Percentiles rank a stretch among this genome's conserved stretches.
These are phyloP conservation scores for Ajuga reptans DNA, from an alignment of 305 asterid species.

Conservation along the genomic window DNA sequence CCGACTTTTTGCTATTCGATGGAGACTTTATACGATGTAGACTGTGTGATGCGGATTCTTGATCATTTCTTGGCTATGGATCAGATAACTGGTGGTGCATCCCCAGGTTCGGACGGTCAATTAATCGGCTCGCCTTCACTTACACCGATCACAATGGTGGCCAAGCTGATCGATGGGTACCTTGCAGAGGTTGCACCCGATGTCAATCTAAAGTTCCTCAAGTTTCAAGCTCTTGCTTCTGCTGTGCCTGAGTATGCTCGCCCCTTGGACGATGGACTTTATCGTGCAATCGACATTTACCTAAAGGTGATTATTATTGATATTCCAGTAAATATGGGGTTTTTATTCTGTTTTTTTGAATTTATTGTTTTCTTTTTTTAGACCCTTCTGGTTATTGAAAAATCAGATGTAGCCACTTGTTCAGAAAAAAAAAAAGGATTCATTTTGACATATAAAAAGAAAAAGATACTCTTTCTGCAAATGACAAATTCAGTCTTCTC, in stretches of 20 bases:
- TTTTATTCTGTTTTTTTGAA: no score
- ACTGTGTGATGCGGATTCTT: constrained; percentile 65
- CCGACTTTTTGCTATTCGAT: constrained; percentile 70
- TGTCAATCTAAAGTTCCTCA: constrained; percentile 74
- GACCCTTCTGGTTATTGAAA: neutral
- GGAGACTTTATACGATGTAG: constrained; percentile 94
- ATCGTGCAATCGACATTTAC: constrained; percentile 88
- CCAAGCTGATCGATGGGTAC: constrained; percentile 83
- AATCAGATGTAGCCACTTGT: neutral
- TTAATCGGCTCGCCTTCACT: constrained; percentile 76
- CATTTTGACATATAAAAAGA: no score
- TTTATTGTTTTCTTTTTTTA: no score
- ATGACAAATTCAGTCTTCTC: no score
- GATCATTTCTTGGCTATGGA: constrained; percentile 86
- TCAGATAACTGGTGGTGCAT: constrained; percentile 55
- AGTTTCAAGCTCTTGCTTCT: constrained; percentile 83
- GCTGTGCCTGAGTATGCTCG: constrained; percentile 91
- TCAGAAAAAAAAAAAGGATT: neutral
- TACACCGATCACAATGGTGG: constrained; percentile 87
- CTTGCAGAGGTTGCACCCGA: constrained; percentile 98
- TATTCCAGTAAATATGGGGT: no score
- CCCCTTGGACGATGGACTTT: constrained; percentile 93
- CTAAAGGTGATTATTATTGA: constrained; percentile 51
- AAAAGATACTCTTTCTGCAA: no score
- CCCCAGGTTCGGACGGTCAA: constrained; percentile 70